Base-by-base conservation (phyloP, 495 filamentous ascomycete genomes). In the Hypoxylon trugodes region DNA sequence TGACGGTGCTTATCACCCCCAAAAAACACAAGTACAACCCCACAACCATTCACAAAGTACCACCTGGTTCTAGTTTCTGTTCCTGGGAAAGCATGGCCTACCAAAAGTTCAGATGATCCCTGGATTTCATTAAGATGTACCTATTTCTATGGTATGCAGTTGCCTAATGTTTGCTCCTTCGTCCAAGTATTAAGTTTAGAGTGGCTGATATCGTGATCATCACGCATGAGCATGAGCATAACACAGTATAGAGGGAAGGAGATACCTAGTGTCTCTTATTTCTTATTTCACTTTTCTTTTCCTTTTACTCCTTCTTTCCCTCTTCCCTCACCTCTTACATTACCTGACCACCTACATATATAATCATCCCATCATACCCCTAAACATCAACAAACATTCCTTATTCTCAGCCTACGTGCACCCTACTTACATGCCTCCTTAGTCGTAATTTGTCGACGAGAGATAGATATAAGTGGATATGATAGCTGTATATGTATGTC, bases 61-160 rank as follows among this genome's bases (percentile, higher is more conserved):
- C 56, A 41, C 51, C 26, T 54, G 37, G 51, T 54, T 43, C 26
- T 15, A 37, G 37, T 35, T 52, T 22, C 47, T 54, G 15, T 30
- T 30, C 28, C 28, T 10, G 38, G 18, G 18, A 46, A 38, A 35
- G 24, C 6, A 33, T 19, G 24, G 16, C n/a, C n/a, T n/a, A 37
- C 37, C 40, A 61, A 61, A 40, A 48, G 42, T 53, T 54, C 58
- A 54, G 58, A 40, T 61, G 58, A 61, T 61, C 58, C 41, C n/a
- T 15, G 35, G 25, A 46, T 61, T 46, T 38, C 38, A 61, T 8
- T 51, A 36, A 15, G 18, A 25, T 26, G 32, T 36, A 43, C 2
- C 22, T 3, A 12, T 6, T 40, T 16, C 10, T 40, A 37, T 24
- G 26, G 25, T 9, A 30, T 47, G 43, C 43, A 47, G 28, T 12